Evolutionary conservation across 176 grass and related monocot species (phyloP).

Genomic region (Hordeum marinum): DNA sequence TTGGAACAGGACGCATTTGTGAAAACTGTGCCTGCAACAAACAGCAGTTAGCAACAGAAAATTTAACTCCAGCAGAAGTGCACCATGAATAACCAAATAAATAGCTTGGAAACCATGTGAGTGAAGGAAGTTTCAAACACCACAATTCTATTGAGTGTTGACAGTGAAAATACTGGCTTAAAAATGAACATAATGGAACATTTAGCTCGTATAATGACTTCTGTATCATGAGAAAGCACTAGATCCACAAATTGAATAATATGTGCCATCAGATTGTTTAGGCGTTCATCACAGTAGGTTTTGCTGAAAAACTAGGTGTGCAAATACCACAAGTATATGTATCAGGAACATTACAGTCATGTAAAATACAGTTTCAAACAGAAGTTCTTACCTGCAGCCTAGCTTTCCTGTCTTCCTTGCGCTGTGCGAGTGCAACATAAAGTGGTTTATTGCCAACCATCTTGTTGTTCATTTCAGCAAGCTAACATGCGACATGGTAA

Average conservation of each 20-base stretch:
- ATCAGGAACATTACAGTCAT: background rate
- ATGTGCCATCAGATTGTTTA: background rate
- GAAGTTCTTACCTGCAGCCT: slow-evolving; percentile 55
- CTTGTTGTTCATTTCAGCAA: slow-evolving; percentile 79
- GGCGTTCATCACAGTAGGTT: background rate
- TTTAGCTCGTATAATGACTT: background rate
- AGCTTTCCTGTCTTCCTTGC: slow-evolving; percentile 89
- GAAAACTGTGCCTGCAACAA: slow-evolving; percentile 73
- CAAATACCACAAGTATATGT: background rate
- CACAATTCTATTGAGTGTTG: background rate
- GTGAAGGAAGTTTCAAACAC: background rate
- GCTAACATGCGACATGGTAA: slow-evolving; percentile 35
- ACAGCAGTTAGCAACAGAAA: background rate
- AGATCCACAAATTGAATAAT: background rate
- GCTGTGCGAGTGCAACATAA: slow-evolving; percentile 82
- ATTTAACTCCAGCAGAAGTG: background rate
- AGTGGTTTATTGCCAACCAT: slow-evolving; percentile 86
- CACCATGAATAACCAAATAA: background rate
- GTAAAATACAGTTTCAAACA: background rate
- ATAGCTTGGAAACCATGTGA: background rate
- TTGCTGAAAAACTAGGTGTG: background rate
- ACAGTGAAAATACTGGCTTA: background rate
- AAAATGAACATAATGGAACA: background rate
- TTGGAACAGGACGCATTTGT: slow-evolving; percentile 66
- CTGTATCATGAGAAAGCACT: background rate